Base-by-base conservation (phyloP, 345 rosid genomes). In the Odontarrhena argentea region DNA sequence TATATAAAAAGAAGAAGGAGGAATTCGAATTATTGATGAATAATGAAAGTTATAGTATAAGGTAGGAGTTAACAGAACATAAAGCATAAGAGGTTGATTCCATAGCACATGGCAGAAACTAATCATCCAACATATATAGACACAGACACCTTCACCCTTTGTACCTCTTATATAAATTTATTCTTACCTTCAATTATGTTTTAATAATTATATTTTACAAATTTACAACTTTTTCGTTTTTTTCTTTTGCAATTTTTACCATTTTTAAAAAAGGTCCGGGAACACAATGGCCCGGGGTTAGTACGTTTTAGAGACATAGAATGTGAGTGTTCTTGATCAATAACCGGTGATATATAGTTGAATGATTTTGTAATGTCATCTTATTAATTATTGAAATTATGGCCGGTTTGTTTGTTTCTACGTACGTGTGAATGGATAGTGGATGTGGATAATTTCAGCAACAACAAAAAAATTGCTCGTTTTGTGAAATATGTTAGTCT, bases 41-140 rank as follows among this genome's bases (percentile, higher is more conserved):
- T 72, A 65, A 72, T 72, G 46, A 38, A 66, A 59, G 71, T 35
- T 73, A 50, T 43, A 59, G 40, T 45, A 73, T 65, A 82, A 54
- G 65, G 83, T 75, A 63, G 85, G 82, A 77, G 52, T 42, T 65
- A 46, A 61, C 65, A 70, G 71, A 67, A 76, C 75, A 72, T 46
- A 81, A 74, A 80, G 83, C 71, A 69, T 42, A 66, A 69, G 44
- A 36, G 61, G 63, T 64, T 59, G 82, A 85, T 73, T 76, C 79
- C 79, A 49, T 24, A 41, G 85, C 91, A 84, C 87, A 84, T 83
- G 95, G 76, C 70, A 60, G 63, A 67, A 60, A 73, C 73, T 73
- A 73, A 67, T 47, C 56, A 59, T 59, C 63, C 67, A 66, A 60
- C 57, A 66, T 66, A 59, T 66, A 51, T 44, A 60, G 66, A 66